phyloP scores from a whole-genome alignment of 1,284 basidiomycete genomes.

The Heterobasidion parviporum region DNA sequence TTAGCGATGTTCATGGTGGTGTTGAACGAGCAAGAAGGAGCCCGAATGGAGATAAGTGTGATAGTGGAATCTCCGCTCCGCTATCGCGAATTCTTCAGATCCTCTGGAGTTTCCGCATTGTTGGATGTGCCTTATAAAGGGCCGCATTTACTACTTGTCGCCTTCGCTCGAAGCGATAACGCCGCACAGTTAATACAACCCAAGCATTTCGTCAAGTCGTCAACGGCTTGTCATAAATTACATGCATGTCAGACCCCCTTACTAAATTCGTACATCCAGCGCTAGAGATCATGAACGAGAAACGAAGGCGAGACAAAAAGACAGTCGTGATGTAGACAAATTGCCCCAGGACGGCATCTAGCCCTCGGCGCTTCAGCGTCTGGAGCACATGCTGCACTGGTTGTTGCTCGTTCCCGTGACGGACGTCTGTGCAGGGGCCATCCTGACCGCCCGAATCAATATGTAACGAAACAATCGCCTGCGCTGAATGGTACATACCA shows the following conservation, averaged over 20 bases:
- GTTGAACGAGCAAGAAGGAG: not conserved
- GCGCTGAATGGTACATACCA: constrained; percentile 5
- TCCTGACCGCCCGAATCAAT: constrained; percentile 1
- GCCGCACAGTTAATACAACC: too few relatives aligned
- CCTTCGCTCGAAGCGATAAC: too few relatives aligned
- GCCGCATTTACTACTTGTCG: too few relatives aligned
- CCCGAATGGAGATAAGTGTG: not conserved
- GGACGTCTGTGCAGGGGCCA: not conserved
- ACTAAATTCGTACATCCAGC: too few relatives aligned
- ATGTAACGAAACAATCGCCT: not conserved
- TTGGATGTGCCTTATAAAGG: not conserved
- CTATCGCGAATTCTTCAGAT: not conserved
- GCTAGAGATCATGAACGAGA: too few relatives aligned
- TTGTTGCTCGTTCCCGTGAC: not conserved
- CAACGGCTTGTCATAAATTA: too few relatives aligned
- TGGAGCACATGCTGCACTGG: constrained; percentile 4
- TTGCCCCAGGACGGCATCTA: not conserved
- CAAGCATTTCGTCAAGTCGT: too few relatives aligned
- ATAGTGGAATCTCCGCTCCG: not conserved
- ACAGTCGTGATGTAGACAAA: too few relatives aligned
- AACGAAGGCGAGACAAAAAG: too few relatives aligned
- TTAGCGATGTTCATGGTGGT: constrained; percentile 24
- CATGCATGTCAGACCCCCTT: too few relatives aligned
- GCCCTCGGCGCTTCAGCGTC: not conserved
- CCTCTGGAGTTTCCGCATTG: not conserved